These are phyloP conservation scores for Amanita rubescens DNA, from an alignment of 768 basidiomycete genomes.

Conservation along the genomic window DNA sequence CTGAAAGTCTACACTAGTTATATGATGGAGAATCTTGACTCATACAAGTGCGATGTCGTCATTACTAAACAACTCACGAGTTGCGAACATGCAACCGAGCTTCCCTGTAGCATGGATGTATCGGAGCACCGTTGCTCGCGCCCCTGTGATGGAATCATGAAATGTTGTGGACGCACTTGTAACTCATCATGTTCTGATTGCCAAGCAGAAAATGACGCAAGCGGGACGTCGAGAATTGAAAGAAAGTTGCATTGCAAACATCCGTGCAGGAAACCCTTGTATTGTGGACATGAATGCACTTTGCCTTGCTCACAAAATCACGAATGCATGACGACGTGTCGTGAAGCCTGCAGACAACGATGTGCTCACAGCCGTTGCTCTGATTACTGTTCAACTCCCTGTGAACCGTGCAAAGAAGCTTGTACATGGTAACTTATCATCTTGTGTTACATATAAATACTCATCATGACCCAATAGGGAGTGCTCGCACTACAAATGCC, in stretches of 20 bases:
- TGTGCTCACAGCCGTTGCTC: conserved; percentile 49
- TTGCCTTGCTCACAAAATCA: conserved; percentile 43
- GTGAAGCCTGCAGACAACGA: conserved; percentile 39
- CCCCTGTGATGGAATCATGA: conserved; percentile 36
- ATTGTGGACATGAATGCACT: conserved; percentile 50
- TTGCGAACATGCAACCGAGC: conserved; percentile 46
- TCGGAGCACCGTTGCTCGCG: conserved; percentile 29
- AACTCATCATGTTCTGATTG: conserved; percentile 42
- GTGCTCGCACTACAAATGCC: conserved; percentile 49
- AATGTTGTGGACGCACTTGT: conserved; percentile 49
- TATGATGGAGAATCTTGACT: conserved; percentile 34
- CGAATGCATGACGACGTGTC: conserved; percentile 40
- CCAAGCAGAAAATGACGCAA: conserved; percentile 23
- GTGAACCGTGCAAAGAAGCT: conserved; percentile 54
- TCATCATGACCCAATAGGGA: conserved; percentile 25
- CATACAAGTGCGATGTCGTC: conserved; percentile 33
- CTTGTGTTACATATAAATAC: background rate
- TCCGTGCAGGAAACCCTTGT: conserved; percentile 41
- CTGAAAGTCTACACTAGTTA: conserved; percentile 25
- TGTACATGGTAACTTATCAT: conserved; percentile 41
- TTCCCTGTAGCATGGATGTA: conserved; percentile 43
- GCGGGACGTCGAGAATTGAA: conserved; percentile 9
- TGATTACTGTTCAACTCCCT: conserved; percentile 41
- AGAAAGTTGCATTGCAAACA: conserved; percentile 36
- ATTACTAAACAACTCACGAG: conserved; percentile 37